Percentiles rank a stretch among this genome's conserved stretches.
Evolutionary conservation across 495 filamentous ascomycete genomes (phyloP).

Genomic region (Penicillium tannophilum): DNA sequence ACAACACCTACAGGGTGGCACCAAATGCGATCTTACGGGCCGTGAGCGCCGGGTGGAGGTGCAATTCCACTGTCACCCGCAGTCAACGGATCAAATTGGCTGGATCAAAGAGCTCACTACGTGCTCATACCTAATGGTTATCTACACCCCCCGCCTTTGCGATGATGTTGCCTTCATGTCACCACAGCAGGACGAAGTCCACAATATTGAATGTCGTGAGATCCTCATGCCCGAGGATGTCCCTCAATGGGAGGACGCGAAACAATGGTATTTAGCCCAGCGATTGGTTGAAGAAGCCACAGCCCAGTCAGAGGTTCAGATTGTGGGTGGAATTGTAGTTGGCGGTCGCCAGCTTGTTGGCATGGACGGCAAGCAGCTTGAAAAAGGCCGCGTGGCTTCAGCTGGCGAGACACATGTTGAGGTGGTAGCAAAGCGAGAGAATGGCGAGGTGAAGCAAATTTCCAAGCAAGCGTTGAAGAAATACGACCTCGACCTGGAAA

Average conservation of each 20-base stretch:
- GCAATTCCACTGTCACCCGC: conserved; percentile 89
- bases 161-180: conserved; percentile 91
- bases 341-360: conserved; percentile 61
- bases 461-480: conserved; percentile 66
- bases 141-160: conserved; percentile 91
- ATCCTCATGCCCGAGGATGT: conserved; percentile 63
- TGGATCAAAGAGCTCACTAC: conserved; percentile 96
- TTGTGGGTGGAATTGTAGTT: conserved; percentile 62
- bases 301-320: conserved; percentile 32
- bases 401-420: conserved; percentile 49
- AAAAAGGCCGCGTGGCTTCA: conserved; percentile 50
- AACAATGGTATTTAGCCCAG: conserved; percentile 43
- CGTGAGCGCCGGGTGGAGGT: conserved; percentile 83
- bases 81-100: conserved; percentile 78
- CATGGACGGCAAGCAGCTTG: conserved; percentile 55
- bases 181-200: conserved; percentile 75
- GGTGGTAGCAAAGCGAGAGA: conserved; percentile 56
- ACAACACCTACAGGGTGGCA: conserved; percentile 82
- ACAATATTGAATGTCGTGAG: conserved; percentile 75
- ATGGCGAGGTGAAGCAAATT: conserved; percentile 55
- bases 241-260: conserved; percentile 57
- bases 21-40: conserved; percentile 88
- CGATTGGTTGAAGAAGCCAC: conserved; percentile 38
- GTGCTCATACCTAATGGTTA: conserved; percentile 92
- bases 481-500: conserved; percentile 67